Evolutionary conservation across 1,284 basidiomycete genomes (phyloP).

Genomic region (Dichomitus squalens): DNA sequence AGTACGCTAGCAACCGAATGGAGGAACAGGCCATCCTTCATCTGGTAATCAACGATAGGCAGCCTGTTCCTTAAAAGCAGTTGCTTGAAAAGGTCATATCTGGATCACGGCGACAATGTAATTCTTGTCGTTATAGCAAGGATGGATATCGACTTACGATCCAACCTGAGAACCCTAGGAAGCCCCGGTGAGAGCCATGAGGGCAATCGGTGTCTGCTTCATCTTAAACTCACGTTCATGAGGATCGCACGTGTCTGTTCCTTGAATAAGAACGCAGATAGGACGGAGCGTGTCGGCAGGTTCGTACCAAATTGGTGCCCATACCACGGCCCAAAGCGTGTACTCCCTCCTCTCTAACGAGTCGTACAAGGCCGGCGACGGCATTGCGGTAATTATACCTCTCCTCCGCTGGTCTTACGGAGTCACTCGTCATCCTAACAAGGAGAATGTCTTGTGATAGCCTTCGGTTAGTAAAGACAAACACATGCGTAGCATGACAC

Average conservation of each 20-base stretch:
- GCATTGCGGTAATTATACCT: conserved; percentile 81
- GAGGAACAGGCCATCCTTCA: conserved; percentile 69
- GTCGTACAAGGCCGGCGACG: conserved; percentile 63
- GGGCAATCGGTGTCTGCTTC: not conserved
- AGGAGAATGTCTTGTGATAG: conserved; percentile 63
- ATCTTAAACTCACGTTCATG: conserved; percentile 75
- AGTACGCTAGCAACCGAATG: conserved; percentile 67
- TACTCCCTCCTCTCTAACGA: conserved; percentile 74
- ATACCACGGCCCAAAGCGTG: conserved; percentile 75
- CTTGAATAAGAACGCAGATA: not conserved
- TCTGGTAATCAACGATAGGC: conserved; percentile 63
- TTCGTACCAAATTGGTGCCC: conserved; percentile 74
- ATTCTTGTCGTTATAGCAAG: not conserved
- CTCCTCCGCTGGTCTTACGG: conserved; percentile 69
- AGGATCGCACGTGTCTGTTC: conserved; percentile 71
- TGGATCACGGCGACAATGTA: conserved; percentile 33
- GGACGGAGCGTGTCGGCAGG: conserved; percentile 7
- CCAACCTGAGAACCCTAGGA: conserved; percentile 79
- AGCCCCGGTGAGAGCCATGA: conserved; percentile 21
- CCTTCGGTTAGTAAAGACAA: conserved; percentile 1
- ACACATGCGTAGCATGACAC: conserved; percentile 12
- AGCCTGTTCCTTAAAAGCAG: conserved; percentile 57
- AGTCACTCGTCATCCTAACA: conserved; percentile 90
- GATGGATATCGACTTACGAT: conserved; percentile 62
- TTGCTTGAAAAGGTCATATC: conserved; percentile 88